Evolutionary conservation across 1,284 basidiomycete genomes (phyloP).

Genomic region (Leucoagaricus sp.): DNA sequence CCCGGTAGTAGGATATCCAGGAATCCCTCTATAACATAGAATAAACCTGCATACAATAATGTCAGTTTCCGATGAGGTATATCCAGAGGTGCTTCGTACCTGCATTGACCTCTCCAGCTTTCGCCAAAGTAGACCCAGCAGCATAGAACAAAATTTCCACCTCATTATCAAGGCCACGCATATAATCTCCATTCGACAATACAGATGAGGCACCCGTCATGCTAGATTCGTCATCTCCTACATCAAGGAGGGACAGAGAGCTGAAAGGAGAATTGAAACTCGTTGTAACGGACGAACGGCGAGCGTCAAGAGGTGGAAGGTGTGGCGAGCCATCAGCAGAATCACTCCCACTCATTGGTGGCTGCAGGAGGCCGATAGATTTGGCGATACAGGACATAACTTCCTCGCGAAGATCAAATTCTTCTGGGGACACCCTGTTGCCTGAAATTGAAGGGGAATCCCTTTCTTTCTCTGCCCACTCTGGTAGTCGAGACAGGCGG

Average conservation of each 20-base stretch:
- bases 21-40: slow-evolving; percentile 98
- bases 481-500: slow-evolving; percentile 34
- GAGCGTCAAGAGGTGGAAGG: slow-evolving; percentile 53
- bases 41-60: slow-evolving; percentile 62
- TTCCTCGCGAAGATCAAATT: slow-evolving; percentile 88
- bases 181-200: slow-evolving; percentile 53
- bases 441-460: slow-evolving; percentile 13
- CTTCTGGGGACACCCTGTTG: slow-evolving; percentile 30
- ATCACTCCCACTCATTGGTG: slow-evolving; percentile 66
- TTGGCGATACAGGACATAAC: slow-evolving; percentile 98
- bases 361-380: slow-evolving; percentile 94
- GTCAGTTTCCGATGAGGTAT: neutral
- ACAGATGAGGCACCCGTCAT: slow-evolving; percentile 63
- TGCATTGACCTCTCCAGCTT: slow-evolving; percentile 88
- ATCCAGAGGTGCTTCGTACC: slow-evolving; percentile 41
- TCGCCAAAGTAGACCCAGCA: slow-evolving; percentile 84
- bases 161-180: slow-evolving; percentile 88
- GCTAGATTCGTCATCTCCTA: slow-evolving; percentile 68
- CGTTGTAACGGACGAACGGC: slow-evolving; percentile 37
- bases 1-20: slow-evolving; percentile 85
- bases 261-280: slow-evolving; percentile 82
- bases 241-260: slow-evolving; percentile 81
- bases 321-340: slow-evolving; percentile 69
- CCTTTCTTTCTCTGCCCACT: slow-evolving; percentile 24
- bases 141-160: slow-evolving; percentile 95